These are phyloP conservation scores for Staphylotrichum longicolle DNA, from an alignment of 495 filamentous ascomycete genomes.

Conservation along the genomic window DNA sequence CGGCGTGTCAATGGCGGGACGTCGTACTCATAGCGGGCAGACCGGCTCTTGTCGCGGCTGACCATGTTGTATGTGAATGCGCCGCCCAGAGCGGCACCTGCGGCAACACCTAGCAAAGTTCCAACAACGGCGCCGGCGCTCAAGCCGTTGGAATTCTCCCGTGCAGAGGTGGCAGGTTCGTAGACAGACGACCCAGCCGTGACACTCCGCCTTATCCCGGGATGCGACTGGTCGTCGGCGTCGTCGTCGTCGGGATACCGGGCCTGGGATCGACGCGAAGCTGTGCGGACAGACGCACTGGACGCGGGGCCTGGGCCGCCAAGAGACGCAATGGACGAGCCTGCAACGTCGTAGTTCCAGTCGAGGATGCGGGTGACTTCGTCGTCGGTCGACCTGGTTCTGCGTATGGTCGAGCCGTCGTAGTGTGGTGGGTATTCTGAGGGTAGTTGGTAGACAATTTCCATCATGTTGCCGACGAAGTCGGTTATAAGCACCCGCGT, in stretches of 20 bases:
- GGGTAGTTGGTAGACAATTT: conserved; percentile 43
- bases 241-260: conserved; percentile 20
- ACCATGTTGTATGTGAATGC: conserved; percentile 71
- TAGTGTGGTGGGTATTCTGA: conserved; percentile 34
- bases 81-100: conserved; percentile 74
- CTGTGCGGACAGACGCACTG: conserved; percentile 25
- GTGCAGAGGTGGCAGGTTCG: conserved; percentile 33
- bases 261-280: conserved; percentile 24
- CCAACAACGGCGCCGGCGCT: conserved; percentile 48
- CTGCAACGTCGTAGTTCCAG: conserved; percentile 50
- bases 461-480: conserved; percentile 53
- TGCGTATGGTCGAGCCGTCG: conserved; percentile 36
- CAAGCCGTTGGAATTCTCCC: conserved; percentile 39
- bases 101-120: conserved; percentile 65
- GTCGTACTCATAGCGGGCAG: conserved; percentile 42
- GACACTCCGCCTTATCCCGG: conserved; percentile 34
- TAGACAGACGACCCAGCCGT: conserved; percentile 37
- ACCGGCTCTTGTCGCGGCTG: conserved; percentile 51
- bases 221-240: conserved; percentile 28
- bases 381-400: conserved; percentile 37
- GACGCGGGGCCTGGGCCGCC: conserved; percentile 26
- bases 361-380: conserved; percentile 48
- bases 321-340: conserved; percentile 17
- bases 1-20: conserved; percentile 36
- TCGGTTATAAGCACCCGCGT: conserved; percentile 42